Percentiles rank a stretch among this genome's conserved stretches.
Conservation (phyloP, 1,284 basidiomycete genomes). For the Marasmius oreades region DNA sequence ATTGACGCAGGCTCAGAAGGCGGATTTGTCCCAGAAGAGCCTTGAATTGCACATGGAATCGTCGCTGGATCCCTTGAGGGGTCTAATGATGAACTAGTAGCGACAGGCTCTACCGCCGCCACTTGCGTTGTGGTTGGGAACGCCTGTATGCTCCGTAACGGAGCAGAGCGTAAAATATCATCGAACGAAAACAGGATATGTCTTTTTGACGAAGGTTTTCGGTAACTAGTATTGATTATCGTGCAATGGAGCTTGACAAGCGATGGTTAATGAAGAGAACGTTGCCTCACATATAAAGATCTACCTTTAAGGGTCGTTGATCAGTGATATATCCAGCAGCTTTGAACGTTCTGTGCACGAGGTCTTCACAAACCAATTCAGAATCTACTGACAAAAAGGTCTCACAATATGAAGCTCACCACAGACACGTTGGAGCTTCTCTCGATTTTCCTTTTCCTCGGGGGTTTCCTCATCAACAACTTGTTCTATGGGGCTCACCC, state of each 20-base stretch:
- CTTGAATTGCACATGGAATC: too few species aligned
- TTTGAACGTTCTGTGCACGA: conserved; percentile 45
- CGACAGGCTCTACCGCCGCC: neutral
- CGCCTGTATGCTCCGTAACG: conserved; percentile 19
- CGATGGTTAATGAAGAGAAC: neutral
- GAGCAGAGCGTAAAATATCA: conserved; percentile 35
- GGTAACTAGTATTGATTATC: conserved; percentile 57
- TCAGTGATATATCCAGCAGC: conserved; percentile 49
- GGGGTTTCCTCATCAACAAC: conserved; percentile 13
- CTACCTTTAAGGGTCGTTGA: conserved; percentile 56
- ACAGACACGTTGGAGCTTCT: conserved; percentile 33
- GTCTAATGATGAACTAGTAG: neutral
- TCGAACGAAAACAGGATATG: conserved; percentile 46
- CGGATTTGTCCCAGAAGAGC: too few species aligned
- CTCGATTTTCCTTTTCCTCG: conserved; percentile 22
- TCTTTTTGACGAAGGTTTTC: conserved; percentile 34
- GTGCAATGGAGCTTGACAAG: conserved; percentile 62
- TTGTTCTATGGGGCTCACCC: conserved; percentile 40
- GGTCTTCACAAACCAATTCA: conserved; percentile 26
- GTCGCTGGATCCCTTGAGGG: neutral
- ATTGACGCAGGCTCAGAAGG: neutral
- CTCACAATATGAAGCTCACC: conserved; percentile 29
- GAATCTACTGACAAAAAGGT: neutral
- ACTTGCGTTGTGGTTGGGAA: neutral
- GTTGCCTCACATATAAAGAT: conserved; percentile 9